Conservation (phyloP, 192 early-diverging fungal species). For the Linderina pennispora region DNA sequence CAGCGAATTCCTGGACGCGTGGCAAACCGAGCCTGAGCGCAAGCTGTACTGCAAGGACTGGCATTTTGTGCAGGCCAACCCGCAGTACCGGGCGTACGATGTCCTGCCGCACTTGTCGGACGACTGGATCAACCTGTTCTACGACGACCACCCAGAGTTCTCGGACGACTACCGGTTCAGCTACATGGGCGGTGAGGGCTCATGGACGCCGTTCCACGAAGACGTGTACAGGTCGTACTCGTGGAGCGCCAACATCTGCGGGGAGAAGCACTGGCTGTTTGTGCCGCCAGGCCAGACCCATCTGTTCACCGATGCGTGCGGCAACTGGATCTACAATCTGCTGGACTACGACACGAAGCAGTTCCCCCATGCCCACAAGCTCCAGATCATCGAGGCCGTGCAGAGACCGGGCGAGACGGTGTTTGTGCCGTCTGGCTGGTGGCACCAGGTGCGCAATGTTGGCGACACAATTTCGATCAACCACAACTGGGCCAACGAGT, state of each 20-base stretch:
- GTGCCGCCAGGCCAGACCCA: conserved; percentile 60
- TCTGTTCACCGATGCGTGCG: conserved; percentile 49
- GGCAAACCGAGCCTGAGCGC: conserved; percentile 16
- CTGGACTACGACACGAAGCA: conserved; percentile 36
- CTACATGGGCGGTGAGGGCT: conserved; percentile 64
- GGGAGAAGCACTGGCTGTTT: conserved; percentile 63
- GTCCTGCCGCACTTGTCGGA: conserved; percentile 26
- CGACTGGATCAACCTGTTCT: conserved; percentile 71
- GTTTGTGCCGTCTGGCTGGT: conserved; percentile 72
- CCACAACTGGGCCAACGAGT: conserved; percentile 70
- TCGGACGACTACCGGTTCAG: conserved; percentile 67
- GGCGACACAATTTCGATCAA: conserved; percentile 72
- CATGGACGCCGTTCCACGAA: conserved; percentile 70
- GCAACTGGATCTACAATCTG: conserved; percentile 56
- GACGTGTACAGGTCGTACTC: conserved; percentile 75
- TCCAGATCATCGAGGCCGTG: conserved; percentile 46
- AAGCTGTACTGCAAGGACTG: conserved; percentile 65
- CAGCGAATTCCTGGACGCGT: conserved; percentile 49
- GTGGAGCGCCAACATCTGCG: conserved; percentile 72
- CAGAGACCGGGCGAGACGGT: conserved; percentile 61
- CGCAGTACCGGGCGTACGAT: conserved; percentile 4
- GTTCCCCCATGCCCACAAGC: conserved; percentile 49
- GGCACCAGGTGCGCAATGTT: conserved; percentile 66
- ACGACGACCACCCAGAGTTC: conserved; percentile 23
- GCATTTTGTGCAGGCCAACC: conserved; percentile 46